These are phyloP conservation scores for Iris pallida DNA, from an alignment of 116 monocot species.

Conservation along the genomic window DNA sequence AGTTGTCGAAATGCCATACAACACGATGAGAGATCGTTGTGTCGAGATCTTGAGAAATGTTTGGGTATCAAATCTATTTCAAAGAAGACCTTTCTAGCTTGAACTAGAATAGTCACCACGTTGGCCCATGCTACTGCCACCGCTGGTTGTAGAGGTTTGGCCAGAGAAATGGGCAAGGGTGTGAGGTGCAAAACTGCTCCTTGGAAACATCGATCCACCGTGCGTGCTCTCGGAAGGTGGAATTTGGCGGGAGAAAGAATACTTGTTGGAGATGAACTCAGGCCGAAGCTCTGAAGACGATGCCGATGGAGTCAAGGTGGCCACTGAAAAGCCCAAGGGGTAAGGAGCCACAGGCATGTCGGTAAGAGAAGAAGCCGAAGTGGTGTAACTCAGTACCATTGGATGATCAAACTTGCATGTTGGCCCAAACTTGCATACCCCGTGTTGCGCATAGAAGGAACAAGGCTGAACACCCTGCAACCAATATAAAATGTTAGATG, in stretches of 20 bases:
- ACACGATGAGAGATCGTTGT: too few species aligned
- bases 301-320: conserved; percentile 42
- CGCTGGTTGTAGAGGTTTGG: background rate
- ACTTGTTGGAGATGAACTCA: conserved; percentile 1
- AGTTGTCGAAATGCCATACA: too few species aligned
- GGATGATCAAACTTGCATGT: conserved; percentile 51
- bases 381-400: conserved; percentile 3
- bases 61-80: background rate
- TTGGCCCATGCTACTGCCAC: background rate
- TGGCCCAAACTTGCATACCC: conserved; percentile 35
- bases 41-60: background rate
- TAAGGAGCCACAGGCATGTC: conserved; percentile 33
- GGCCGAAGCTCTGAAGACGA: conserved; percentile 23
- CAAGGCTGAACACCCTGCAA: conserved; percentile 36
- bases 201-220: conserved; percentile 19
- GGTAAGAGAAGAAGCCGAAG: conserved; percentile 21
- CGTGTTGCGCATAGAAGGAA: conserved; percentile 33
- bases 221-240: conserved; percentile 23
- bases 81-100: background rate
- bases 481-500: background rate
- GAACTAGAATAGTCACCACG: conserved; percentile 4
- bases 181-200: background rate
- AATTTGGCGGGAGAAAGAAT: conserved; percentile 20
- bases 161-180: background rate
- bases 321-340: conserved; percentile 28